phyloP scores from a whole-genome alignment of 2,329 filamentous ascomycete genomes.

The Xylaria sp. region DNA sequence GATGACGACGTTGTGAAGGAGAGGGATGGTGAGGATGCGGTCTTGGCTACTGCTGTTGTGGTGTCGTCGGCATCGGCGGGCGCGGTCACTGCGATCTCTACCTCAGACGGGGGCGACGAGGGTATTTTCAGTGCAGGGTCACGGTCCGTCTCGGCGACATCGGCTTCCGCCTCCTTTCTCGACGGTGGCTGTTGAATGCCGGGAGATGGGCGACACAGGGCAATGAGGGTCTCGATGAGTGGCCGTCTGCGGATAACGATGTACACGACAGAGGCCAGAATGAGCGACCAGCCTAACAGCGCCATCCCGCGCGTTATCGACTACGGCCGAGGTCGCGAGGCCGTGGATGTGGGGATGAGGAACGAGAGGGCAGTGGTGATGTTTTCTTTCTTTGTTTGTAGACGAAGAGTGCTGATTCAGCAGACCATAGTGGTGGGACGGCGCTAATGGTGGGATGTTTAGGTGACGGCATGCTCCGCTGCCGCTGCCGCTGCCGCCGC shows the following conservation, averaged over 20 bases:
- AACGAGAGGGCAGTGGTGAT: too few species aligned
- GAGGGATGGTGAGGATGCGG: too few species aligned
- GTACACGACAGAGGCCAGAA: conserved; percentile 69
- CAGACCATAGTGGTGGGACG: too few species aligned
- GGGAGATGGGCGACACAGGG: conserved; percentile 47
- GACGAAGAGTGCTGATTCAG: background rate
- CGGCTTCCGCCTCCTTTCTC: conserved; percentile 12
- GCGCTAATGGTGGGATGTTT: conserved; percentile 29
- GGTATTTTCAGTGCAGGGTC: conserved; percentile 50
- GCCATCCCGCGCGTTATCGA: conserved; percentile 55
- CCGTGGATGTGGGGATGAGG: background rate
- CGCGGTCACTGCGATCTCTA: conserved; percentile 38
- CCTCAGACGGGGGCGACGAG: conserved; percentile 45
- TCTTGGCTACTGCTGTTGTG: conserved; percentile 26
- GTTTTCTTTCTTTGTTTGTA: background rate
- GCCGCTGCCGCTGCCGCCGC: background rate
- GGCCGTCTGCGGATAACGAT: conserved; percentile 64
- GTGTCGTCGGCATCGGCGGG: conserved; percentile 29
- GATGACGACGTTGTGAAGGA: too few species aligned
- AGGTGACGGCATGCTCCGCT: conserved; percentile 2
- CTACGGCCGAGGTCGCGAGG: background rate
- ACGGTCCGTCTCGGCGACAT: conserved; percentile 42
- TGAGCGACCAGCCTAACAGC: conserved; percentile 68
- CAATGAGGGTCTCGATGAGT: conserved; percentile 58
- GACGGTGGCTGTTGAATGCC: conserved; percentile 44